Base-by-base conservation (phyloP, 192 early-diverging fungal genomes). In the Radiomyces spectabilis region DNA sequence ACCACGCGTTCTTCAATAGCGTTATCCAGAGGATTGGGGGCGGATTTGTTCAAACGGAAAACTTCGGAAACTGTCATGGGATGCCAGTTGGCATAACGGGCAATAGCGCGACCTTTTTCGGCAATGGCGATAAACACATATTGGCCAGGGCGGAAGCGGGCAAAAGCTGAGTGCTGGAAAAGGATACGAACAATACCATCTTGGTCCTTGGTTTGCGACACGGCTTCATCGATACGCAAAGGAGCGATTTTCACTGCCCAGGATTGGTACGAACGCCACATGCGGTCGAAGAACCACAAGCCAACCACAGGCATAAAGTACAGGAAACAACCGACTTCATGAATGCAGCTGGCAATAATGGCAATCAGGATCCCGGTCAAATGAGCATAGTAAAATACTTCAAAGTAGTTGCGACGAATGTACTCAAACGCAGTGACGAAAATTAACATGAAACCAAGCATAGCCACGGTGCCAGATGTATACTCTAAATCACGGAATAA, bases 321-420 rank as follows among this genome's bases (percentile, higher is more conserved):
- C 1, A 37, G 1, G 6, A 63, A 42, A 22, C 71, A 66, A 2
- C 27, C 29, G 2, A 30, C 33, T 35, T 71, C 59, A 25, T 74
- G 72, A 19, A 50, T 51, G 33, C 50, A 50, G 38, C 60, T 56
- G 39, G 59, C 57, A 12, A 51, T 51, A 2, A 71, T 31, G 25
- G 57, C 51, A 10, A 63, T 33, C 0, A 71, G n/a, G 30, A 74
- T 62, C 8, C 61, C 67, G 38, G 56, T 42, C 29, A 74, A 55
- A 32, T 74, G 72, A 27, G 52, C 54, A 45, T 61, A 65, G 10
- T 67, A 74, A 53, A 74, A 74, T 0, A 64, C 18, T 45, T 74
- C 72, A 64, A 71, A 74, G 29, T 46, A 45, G n/a, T 53, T 43
- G 24, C 72, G 63, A 30, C 72, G 60, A 27, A 74, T 42, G 25